Evolutionary conservation across 345 rosid genomes (phyloP).

Genomic region (Schrenkiella parvula): DNA sequence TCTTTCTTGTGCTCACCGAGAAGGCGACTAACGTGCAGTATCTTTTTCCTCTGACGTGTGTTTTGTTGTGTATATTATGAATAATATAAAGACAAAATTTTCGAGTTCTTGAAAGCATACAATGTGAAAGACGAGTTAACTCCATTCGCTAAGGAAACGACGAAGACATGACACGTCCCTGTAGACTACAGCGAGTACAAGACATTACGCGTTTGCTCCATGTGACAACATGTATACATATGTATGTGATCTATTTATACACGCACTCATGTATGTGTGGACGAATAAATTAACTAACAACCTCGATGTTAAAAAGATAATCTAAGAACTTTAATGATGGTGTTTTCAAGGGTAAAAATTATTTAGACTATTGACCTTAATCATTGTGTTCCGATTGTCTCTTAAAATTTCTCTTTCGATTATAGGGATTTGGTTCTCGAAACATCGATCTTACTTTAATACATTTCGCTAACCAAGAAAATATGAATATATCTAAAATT

Average conservation of each 20-base stretch:
- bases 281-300: constrained; percentile 21
- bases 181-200: constrained; percentile 14
- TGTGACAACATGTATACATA: constrained; percentile 21
- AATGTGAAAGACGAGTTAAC: constrained; percentile 20
- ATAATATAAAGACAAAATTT: background rate
- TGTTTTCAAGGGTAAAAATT: constrained; percentile 30
- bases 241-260: background rate
- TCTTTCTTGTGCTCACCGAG: constrained; percentile 7
- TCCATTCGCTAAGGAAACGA: constrained; percentile 9
- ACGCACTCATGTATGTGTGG: constrained; percentile 24
- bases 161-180: constrained; percentile 25
- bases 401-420: background rate
- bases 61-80: background rate
- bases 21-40: background rate
- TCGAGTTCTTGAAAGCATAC: constrained; percentile 17
- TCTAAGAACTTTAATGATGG: constrained; percentile 31
- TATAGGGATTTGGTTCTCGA: background rate
- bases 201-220: constrained; percentile 32
- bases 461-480: background rate
- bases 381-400: constrained; percentile 33
- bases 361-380: constrained; percentile 28
- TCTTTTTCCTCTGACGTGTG: constrained; percentile 2
- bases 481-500: background rate
- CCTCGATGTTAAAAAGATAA: constrained; percentile 30
- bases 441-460: background rate